Percentiles rank a stretch among this genome's conserved stretches.
phyloP scores from a whole-genome alignment of 179 eudicot species.

The Kewa caespitosa region DNA sequence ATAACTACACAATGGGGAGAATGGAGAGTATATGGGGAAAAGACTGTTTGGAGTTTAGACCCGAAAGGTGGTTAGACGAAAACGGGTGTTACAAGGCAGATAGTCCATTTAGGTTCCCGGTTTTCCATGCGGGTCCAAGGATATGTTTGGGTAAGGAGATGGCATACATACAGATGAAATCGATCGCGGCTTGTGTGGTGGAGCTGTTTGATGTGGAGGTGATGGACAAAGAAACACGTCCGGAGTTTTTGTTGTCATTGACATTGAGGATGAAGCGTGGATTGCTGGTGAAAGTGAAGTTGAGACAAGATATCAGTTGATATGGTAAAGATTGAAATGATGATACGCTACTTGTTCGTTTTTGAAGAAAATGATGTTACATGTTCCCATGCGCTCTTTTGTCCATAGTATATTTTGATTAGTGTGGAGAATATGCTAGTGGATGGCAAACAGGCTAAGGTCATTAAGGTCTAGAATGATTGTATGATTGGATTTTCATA shows the following conservation, averaged over 20 bases:
- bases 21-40: conserved; percentile 79
- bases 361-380: too few relatives aligned
- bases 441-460: too few relatives aligned
- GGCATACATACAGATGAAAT: conserved; percentile 94
- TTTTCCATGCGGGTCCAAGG: conserved; percentile 84
- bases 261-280: conserved; percentile 79
- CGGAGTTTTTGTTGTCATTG: conserved; percentile 56
- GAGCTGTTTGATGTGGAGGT: conserved; percentile 60
- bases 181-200: conserved; percentile 69
- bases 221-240: conserved; percentile 43
- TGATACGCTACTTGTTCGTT: too few relatives aligned
- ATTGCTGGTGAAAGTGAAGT: conserved; percentile 50
- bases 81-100: conserved; percentile 40
- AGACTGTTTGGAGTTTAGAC: conserved; percentile 62
- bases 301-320: too few relatives aligned
- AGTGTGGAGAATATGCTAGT: too few relatives aligned
- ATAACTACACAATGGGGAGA: conserved; percentile 75
- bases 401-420: too few relatives aligned
- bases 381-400: too few relatives aligned
- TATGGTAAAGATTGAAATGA: too few relatives aligned
- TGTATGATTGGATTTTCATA: too few relatives aligned
- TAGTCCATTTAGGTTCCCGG: conserved; percentile 62
- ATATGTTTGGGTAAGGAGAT: conserved; percentile 75
- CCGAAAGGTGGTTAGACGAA: conserved; percentile 73
- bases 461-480: too few relatives aligned